Base-by-base conservation (phyloP, 306 rosid genomes). In the Pyrus pyrifolia region DNA sequence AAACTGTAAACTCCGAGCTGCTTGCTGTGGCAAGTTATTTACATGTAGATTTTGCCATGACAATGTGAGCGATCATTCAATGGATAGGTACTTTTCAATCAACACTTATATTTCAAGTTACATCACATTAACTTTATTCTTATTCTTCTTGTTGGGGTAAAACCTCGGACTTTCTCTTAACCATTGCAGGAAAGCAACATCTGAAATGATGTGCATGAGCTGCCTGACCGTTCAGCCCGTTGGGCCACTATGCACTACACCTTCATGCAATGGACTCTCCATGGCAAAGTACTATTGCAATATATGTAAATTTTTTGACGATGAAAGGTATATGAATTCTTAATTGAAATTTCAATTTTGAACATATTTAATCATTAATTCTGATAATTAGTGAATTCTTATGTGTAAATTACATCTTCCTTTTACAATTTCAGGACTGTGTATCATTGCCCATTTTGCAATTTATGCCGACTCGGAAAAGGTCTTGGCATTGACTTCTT, bases 361-460 rank as follows among this genome's bases (percentile, higher is more conserved):
- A 60, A 21, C 30, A 22, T 74, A 8, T 35, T 35, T 35, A 31
- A 31, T 31, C 35, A 64, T 74, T 44, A 68, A 35, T 53, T 29
- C 10, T 29, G 13, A 35, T 66, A 55, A 11, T 53, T 71, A 22
- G 53, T n/a, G 21, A 33, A n/a, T 66, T 35, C 58, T 76, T 68
- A 46, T 38, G 31, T 52, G 51, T 71, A 55, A 81, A 71, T 12
- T 63, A 44, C 23, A 77, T 22, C 9, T 30, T 31, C 22, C 82
- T 38, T 72, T 74, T 72, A 77, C 27, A 51, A 51, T 51, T 72
- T 29, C 96, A 93, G 98, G 91, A 80, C 83, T 82, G 96, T 96
- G 49, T 96, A 96, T 81, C 99, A 96, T 76, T 96, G 99, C 93
- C 99, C 99, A 23, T 96, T 83, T 88, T 96, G 99, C 91, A 96